Evolutionary conservation across 2,329 filamentous ascomycete species (phyloP), one percentile per base, ranked within the genome.

Genomic region (Karstenula rhodostoma): DNA sequence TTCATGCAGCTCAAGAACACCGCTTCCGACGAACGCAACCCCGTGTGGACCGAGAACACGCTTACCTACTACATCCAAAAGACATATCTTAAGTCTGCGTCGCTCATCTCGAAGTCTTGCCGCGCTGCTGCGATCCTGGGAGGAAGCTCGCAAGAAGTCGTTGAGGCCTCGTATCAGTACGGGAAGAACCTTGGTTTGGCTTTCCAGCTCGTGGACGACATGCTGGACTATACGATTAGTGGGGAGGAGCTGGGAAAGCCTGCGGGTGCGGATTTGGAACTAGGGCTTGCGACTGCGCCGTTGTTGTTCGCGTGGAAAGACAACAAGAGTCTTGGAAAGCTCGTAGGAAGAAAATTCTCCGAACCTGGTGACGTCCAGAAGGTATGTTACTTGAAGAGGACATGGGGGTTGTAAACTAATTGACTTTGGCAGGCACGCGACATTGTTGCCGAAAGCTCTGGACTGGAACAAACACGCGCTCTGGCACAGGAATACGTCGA

Each of bases 1-100:
- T 98, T 99, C 82, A 99, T 99, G 95, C 95, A 99, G 83, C 84
- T 99, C 70, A 96, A 97, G 82, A 99, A 99, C 79, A 98, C 95
- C 1, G 92, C 91, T 48, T 85, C 87, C 66, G 94, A 97, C 76
- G 94, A 98, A 83, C 85, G 86, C 66, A 89, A 91, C 68, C 94
- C 94, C 0, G 82, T 85, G 10, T 98, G 91, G 87, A 95, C 90
- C 1, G 92, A 97, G 73, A 92, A 97, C 56, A 91, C 93, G 1
- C 86, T 99, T 63, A 86, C 88, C 27, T 98, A 99, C 81, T 99
- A 99, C 77, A 84, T 99, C 53, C 93, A 97, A 76, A 99, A 99
- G 85, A 99, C 95, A 29, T 99, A 99, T 75, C 86, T 99, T 68
- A 99, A 99, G 83, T 96, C 93, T 1, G 95, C 95, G 4, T 96